Evolutionary conservation across 305 asterid genomes (phyloP), one percentile per base, ranked within the genome.

Genomic region (Caryopteris hybrid): DNA sequence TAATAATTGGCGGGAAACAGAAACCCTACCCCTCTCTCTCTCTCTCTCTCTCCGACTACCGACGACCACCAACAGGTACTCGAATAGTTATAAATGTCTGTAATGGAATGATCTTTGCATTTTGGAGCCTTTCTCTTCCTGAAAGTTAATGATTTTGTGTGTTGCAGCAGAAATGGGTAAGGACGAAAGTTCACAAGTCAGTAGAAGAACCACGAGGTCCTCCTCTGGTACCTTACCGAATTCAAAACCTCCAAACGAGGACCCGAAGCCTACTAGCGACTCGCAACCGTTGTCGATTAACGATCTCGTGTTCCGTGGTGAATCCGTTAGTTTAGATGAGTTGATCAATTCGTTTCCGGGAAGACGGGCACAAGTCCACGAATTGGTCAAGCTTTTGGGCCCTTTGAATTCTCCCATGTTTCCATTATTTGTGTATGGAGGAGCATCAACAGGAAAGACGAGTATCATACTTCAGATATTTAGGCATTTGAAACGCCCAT

Each of bases 391-490:
- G 67, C 81, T 80, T 69, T 55, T 88, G 45, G 97, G 99, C 23
- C 99, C 96, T n/a, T 16, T 74, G 75, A 71, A 91, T 82, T 88
- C 91, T 52, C 92, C 97, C 6, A 79, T 87, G 84, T 46, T 82
- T 61, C 96, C 99, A 0, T 66, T 87, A 36, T 84, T 93, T 21
- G 68, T 91, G 31, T 86, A 93, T 25, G 97, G 97, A 62, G 91
- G 96, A 45, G 71, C 96, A 58, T 93, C 96, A 8, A 89, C 89
- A 0, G 96, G 99, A 41, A 94, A 94, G 76, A 94, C 96, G 12
- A 87, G 90, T 61, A 51, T 73, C 41, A 52, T 82, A 61, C 91
- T 93, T 22, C 77, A 84, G 76, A 76, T 71, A 58, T 87, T 94
- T 71, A 74, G 80, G 76, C 81, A 84, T 69, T 34, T 94, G 78